Evolutionary conservation across 768 basidiomycete genomes (phyloP), one percentile per base, ranked within the genome.

Genomic region (Trametes villosa): DNA sequence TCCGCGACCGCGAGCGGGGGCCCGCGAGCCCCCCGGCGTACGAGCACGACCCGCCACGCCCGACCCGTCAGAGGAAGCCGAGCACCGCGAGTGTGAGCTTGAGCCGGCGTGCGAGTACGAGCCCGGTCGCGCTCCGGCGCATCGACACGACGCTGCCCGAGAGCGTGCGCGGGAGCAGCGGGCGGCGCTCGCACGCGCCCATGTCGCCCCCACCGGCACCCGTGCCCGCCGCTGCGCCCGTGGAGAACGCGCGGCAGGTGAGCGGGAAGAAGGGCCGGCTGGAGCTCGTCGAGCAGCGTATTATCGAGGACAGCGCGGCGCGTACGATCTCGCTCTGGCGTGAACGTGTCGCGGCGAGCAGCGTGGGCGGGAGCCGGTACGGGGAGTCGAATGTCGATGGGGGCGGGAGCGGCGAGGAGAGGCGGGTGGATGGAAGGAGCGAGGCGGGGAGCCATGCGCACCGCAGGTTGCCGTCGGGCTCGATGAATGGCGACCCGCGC

Each of bases 271-370:
- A 58, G 62, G 70, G 70, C 18, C 60, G 64, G 30, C 51, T 60
- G 20, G 72, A 72, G 44, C 65, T 76, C 11, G 72, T 75, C 34
- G 71, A 75, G 67, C 64, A 70, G 52, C 64, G 63, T 20, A 67
- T 75, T 29, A 42, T 75, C 38, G 74, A 75, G 59, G 74, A 76
- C 54, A 70, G 71, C 41, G 72, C 75, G 12, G 62, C 69, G 52
- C 70, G 72, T 45, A 75, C 72, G n/a, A 72, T 76, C 50, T 71
- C 74, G 29, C 53, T 75, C 13, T 76, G 75, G 75, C 69, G 75
- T 41, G 74, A 75, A 64, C 58, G 60, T 2, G 74, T 76, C 24
- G 73, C 74, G 45, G 67, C 71, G 65, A 71, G 69, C 47, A 59
- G 57, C 30, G 65, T 51, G 27, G 69, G 63, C 29, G 56, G 47